Evolutionary conservation across 306 rosid species (phyloP).

Genomic region (Coriaria nepalensis): DNA sequence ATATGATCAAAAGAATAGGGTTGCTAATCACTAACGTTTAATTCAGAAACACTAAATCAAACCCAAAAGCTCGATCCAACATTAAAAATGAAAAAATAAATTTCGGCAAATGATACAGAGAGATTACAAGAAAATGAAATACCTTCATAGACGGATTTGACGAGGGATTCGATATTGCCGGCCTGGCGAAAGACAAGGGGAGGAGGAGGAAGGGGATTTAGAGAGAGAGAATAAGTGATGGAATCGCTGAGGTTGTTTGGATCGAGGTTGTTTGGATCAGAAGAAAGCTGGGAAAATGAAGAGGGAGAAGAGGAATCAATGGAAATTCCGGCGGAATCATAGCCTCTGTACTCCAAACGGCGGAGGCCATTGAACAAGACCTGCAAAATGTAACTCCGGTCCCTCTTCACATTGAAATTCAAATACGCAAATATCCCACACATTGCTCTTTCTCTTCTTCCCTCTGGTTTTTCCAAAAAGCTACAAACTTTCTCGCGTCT

Average conservation of each 20-base stretch:
- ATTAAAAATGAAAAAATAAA: not conserved
- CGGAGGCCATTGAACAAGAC: slow-evolving; percentile 83
- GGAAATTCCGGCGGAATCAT: slow-evolving; percentile 92
- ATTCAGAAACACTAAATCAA: no score
- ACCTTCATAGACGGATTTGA: slow-evolving; percentile 81
- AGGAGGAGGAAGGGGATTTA: slow-evolving; percentile 10
- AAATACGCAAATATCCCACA: slow-evolving; percentile 97
- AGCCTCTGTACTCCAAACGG: slow-evolving; percentile 86
- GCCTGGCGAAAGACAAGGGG: slow-evolving; percentile 78
- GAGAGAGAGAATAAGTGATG: slow-evolving; percentile 15
- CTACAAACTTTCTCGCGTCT: slow-evolving; percentile 1
- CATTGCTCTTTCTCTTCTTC: slow-evolving; percentile 21
- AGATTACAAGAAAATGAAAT: not conserved
- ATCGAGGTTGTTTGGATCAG: slow-evolving; percentile 19
- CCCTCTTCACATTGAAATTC: slow-evolving; percentile 72
- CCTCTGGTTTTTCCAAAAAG: not conserved
- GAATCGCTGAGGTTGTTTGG: slow-evolving; percentile 10
- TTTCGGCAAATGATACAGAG: not conserved
- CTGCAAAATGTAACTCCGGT: slow-evolving; percentile 73
- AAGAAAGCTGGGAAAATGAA: slow-evolving; percentile 12
- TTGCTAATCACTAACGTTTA: no score
- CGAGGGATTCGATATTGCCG: slow-evolving; percentile 91
- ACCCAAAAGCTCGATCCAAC: slow-evolving; percentile 4
- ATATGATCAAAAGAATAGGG: no score
- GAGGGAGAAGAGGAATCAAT: slow-evolving; percentile 39